phyloP scores from a whole-genome alignment of 208 protist species.

The Trypanosoma platydactyli region DNA sequence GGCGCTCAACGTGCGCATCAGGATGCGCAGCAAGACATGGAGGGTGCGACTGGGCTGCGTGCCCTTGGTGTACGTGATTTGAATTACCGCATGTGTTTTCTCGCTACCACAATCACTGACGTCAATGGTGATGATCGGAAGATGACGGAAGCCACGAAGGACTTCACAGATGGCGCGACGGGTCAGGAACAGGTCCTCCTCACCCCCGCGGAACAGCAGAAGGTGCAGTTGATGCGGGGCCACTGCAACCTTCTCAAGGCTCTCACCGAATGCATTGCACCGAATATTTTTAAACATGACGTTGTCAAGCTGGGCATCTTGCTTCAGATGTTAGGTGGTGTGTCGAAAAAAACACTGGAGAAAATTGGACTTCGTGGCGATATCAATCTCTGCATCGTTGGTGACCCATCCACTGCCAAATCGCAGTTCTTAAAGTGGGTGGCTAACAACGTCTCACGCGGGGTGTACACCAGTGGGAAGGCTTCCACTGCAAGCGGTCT shows the following conservation, averaged over 20 bases:
- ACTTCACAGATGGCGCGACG: slow-evolving; percentile 44
- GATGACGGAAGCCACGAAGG: slow-evolving; percentile 85
- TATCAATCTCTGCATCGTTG: slow-evolving; percentile 99
- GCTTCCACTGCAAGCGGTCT: slow-evolving; percentile 96
- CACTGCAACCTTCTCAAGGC: slow-evolving; percentile 84
- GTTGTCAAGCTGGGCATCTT: slow-evolving; percentile 99
- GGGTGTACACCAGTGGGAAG: slow-evolving; percentile 98
- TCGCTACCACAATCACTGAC: slow-evolving; percentile 94
- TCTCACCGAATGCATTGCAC: slow-evolving; percentile 90
- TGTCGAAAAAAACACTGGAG: slow-evolving; percentile 97
- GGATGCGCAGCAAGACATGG: slow-evolving; percentile 82
- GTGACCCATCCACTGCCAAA: slow-evolving; percentile 99
- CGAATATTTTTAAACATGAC: slow-evolving; percentile 97
- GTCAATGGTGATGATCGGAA: slow-evolving; percentile 78
- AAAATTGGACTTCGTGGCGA: slow-evolving; percentile 96
- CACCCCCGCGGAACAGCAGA: slow-evolving; percentile 70
- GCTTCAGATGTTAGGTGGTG: slow-evolving; percentile 98
- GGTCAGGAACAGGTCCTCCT: slow-evolving; percentile 55
- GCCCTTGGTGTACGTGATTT: slow-evolving; percentile 97
- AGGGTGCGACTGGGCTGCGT: slow-evolving; percentile 96
- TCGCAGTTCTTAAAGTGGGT: slow-evolving; percentile 99
- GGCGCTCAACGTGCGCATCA: slow-evolving; percentile 74
- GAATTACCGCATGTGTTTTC: slow-evolving; percentile 97
- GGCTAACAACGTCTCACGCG: slow-evolving; percentile 89
- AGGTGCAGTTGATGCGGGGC: slow-evolving; percentile 80